Conservation (phyloP, 164 flowering plant genomes). For the Aristolochia fimbriata region DNA sequence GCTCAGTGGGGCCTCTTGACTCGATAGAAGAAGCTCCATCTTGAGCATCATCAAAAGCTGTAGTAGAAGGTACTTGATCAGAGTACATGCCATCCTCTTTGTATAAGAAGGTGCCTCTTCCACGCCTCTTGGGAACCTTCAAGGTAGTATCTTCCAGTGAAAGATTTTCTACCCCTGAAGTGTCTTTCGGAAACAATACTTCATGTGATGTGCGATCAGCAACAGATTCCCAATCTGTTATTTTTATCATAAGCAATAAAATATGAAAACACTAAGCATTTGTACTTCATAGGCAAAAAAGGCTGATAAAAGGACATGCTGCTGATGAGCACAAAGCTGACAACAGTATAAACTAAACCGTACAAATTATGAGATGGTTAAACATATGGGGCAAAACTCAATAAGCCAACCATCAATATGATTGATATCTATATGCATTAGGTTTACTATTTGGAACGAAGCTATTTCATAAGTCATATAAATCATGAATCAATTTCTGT, state of each 20-base stretch:
- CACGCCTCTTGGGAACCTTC: constrained; percentile 55
- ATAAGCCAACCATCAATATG: too few relatives aligned
- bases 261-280: neutral
- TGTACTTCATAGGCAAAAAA: neutral
- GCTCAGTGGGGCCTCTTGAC: constrained; percentile 18
- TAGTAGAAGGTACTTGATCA: constrained; percentile 37
- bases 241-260: neutral
- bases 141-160: constrained; percentile 33
- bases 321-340: too few relatives aligned
- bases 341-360: too few relatives aligned
- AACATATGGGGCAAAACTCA: too few relatives aligned
- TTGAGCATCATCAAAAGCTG: constrained; percentile 19
- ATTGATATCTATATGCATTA: too few relatives aligned
- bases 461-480: too few relatives aligned
- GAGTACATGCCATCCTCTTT: constrained; percentile 47
- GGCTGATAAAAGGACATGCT: too few relatives aligned
- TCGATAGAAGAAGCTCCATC: constrained; percentile 17
- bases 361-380: too few relatives aligned
- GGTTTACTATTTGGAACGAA: too few relatives aligned
- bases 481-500: too few relatives aligned
- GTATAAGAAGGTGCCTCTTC: constrained; percentile 81
- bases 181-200: constrained; percentile 26
- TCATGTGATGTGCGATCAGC: constrained; percentile 61
- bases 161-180: constrained; percentile 37
- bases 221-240: constrained; percentile 85